Percentiles rank a stretch among this genome's conserved stretches.
Conservation (phyloP, 805 yeast genomes). For the Monosporozyma aerobia region DNA sequence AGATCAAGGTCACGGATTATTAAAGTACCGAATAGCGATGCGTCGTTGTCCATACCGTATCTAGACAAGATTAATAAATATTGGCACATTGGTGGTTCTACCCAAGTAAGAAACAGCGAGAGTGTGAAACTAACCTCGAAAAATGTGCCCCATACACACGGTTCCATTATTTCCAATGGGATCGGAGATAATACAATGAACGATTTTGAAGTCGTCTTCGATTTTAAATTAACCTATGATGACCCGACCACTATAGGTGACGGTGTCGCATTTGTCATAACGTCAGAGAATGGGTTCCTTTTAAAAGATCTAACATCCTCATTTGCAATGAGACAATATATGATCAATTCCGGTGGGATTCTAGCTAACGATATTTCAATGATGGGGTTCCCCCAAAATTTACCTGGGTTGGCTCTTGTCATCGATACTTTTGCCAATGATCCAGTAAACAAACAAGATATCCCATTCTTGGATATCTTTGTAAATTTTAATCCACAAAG, state of each 20-base stretch:
- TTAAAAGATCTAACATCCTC: slow-evolving; percentile 18
- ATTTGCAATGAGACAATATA: slow-evolving; percentile 22
- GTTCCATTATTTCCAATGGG: slow-evolving; percentile 25
- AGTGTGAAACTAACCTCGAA: slow-evolving; percentile 16
- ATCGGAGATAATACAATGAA: slow-evolving; percentile 27
- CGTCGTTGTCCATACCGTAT: slow-evolving; percentile 22
- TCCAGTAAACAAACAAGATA: background rate
- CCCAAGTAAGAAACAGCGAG: slow-evolving; percentile 23
- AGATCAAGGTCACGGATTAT: slow-evolving; percentile 6
- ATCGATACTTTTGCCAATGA: slow-evolving; percentile 15
- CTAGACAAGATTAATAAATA: slow-evolving; percentile 22
- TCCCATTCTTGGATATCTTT: slow-evolving; percentile 20
- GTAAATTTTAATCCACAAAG: slow-evolving; percentile 19
- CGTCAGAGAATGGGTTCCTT: slow-evolving; percentile 24
- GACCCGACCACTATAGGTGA: slow-evolving; percentile 13
- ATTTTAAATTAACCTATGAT: slow-evolving; percentile 10
- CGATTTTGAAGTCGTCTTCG: slow-evolving; percentile 22
- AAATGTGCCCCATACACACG: slow-evolving; percentile 10
- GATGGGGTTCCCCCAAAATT: slow-evolving; percentile 28
- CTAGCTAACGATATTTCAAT: slow-evolving; percentile 13
- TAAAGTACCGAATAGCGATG: slow-evolving; percentile 17
- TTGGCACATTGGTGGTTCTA: slow-evolving; percentile 25
- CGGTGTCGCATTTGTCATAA: slow-evolving; percentile 21
- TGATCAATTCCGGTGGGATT: slow-evolving; percentile 24
- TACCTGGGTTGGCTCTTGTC: slow-evolving; percentile 25